These are phyloP conservation scores for Didymella pinodella DNA, from an alignment of 2,329 filamentous ascomycete genomes.

Conservation along the genomic window DNA sequence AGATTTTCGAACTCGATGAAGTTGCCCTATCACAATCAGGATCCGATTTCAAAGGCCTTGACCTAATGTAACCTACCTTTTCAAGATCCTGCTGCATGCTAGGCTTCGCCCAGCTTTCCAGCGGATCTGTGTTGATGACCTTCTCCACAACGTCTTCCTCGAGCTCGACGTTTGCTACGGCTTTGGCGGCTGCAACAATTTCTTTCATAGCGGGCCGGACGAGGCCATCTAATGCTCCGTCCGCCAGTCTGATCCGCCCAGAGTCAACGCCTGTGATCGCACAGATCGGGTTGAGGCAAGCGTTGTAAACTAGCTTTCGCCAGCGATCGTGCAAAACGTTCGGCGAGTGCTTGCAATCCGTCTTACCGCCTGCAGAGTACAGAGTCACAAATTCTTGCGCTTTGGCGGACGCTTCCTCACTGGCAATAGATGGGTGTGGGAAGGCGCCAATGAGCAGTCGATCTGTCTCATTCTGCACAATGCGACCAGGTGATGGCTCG, in stretches of 20 bases:
- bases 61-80: slow-evolving; percentile 50
- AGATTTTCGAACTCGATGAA: slow-evolving; percentile 66
- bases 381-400: slow-evolving; percentile 57
- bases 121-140: slow-evolving; percentile 60
- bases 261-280: slow-evolving; percentile 62
- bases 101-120: slow-evolving; percentile 59
- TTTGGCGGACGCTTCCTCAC: slow-evolving; percentile 34
- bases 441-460: slow-evolving; percentile 62
- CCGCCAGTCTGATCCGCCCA: slow-evolving; percentile 58
- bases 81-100: slow-evolving; percentile 64
- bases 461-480: slow-evolving; percentile 64
- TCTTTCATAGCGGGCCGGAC: slow-evolving; percentile 64
- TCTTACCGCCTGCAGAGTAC: slow-evolving; percentile 59
- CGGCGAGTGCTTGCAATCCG: slow-evolving; percentile 52
- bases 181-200: slow-evolving; percentile 57
- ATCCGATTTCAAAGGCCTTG: neutral
- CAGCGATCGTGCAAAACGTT: slow-evolving; percentile 58
- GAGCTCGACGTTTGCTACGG: slow-evolving; percentile 53
- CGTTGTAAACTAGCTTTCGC: slow-evolving; percentile 62
- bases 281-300: slow-evolving; percentile 62
- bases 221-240: slow-evolving; percentile 57
- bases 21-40: slow-evolving; percentile 53
- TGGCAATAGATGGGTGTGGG: slow-evolving; percentile 44
- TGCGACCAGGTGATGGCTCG: slow-evolving; percentile 57
- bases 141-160: slow-evolving; percentile 54